Conservation (phyloP, 2,329 filamentous ascomycete genomes). For the Graphiopsis chlorocephala region DNA sequence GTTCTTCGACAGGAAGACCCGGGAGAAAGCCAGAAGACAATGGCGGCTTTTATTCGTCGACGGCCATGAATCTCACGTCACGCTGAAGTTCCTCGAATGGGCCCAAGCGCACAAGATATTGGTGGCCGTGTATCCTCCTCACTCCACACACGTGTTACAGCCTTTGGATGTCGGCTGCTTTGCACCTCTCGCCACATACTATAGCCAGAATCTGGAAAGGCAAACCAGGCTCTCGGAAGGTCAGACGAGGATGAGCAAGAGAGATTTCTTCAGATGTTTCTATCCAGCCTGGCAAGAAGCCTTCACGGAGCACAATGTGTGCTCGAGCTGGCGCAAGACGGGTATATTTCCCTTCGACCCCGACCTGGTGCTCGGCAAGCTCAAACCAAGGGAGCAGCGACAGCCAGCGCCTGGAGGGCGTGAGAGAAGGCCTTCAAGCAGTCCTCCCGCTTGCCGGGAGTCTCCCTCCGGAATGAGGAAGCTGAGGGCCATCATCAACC, state of each 20-base stretch:
- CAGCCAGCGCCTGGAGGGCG: background rate
- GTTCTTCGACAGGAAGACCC: constrained; percentile 16
- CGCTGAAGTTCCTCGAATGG: constrained; percentile 17
- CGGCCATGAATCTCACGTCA: constrained; percentile 19
- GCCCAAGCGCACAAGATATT: constrained; percentile 16
- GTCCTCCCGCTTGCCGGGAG: background rate
- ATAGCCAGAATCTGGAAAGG: constrained; percentile 17
- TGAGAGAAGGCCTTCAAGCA: background rate
- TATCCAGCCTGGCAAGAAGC: constrained; percentile 17
- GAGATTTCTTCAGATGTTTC: constrained; percentile 20
- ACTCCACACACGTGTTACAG: constrained; percentile 18
- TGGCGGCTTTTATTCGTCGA: constrained; percentile 20
- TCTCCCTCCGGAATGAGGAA: background rate
- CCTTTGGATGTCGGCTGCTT: constrained; percentile 24
- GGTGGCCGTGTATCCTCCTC: constrained; percentile 13
- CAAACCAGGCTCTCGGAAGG: constrained; percentile 12
- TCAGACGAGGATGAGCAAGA: constrained; percentile 16
- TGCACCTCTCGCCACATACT: constrained; percentile 21
- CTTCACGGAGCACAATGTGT: constrained; percentile 18
- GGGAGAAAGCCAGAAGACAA: constrained; percentile 15
- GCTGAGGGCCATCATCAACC: background rate
- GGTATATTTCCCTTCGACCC: constrained; percentile 20
- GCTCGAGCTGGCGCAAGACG: constrained; percentile 17
- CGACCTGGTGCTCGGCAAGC: background rate
- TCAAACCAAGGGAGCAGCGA: background rate